Percentiles rank a stretch among this genome's conserved stretches.
Conservation (phyloP, 306 rosid genomes). For the Psophocarpus tetragonolobus region DNA sequence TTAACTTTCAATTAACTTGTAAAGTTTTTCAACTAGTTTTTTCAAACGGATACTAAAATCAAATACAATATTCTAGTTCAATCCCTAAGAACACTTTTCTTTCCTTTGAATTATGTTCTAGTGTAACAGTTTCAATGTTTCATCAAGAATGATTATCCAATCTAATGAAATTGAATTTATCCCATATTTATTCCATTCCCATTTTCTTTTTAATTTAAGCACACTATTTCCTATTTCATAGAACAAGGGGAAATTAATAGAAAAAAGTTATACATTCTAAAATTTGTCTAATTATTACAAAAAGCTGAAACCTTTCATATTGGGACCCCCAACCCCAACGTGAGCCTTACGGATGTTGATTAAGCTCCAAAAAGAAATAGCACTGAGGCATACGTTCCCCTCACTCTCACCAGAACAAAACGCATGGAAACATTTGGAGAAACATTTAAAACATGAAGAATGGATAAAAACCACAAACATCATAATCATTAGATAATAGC, state of each 20-base stretch:
- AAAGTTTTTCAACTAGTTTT: too few species aligned
- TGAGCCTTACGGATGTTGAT: not conserved
- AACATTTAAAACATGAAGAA: constrained; percentile 15
- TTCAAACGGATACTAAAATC: too few species aligned
- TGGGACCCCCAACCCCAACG: not conserved
- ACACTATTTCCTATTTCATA: not conserved
- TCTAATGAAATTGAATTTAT: not conserved
- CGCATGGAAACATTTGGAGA: constrained; percentile 6
- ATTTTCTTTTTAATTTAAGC: not conserved
- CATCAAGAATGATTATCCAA: not conserved
- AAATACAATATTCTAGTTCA: not conserved
- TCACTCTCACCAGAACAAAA: constrained; percentile 17
- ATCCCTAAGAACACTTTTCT: not conserved
- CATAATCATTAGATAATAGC: not conserved
- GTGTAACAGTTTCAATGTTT: not conserved
- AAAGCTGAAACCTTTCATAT: not conserved
- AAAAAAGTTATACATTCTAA: not conserved
- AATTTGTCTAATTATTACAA: not conserved
- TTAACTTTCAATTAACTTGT: too few species aligned
- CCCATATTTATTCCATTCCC: not conserved
- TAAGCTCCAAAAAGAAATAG: not conserved
- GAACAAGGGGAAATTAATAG: not conserved
- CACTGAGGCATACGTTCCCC: not conserved
- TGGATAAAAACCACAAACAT: constrained; percentile 9
- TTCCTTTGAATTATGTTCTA: not conserved